Base-by-base conservation (phyloP, 495 filamentous ascomycete genomes). In the Tuber umbilicatum region DNA sequence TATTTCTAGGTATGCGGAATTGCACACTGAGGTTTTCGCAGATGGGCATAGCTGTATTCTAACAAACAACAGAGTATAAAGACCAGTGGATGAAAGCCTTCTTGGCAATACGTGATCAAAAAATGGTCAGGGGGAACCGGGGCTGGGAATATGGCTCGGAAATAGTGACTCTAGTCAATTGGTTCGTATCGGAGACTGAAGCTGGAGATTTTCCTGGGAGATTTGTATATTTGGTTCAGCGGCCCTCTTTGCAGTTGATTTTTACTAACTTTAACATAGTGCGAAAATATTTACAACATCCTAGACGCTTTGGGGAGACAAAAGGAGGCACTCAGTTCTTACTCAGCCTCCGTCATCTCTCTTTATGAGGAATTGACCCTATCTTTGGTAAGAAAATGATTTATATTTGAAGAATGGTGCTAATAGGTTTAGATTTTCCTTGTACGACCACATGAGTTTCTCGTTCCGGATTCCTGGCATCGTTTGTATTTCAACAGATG, bases 331-430 rank as follows among this genome's bases (percentile, higher is more conserved):
- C 40, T 55, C 35, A 17, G n/a, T 1, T 47, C 40, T 73, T 75
- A 75, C 37, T 75, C 70, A 1, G 5, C 60, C 16, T 73, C 70
- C 7, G 42, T 75, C 27, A 31, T 75, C 5, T 45, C 41, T 10
- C 55, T 75, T 35, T 75, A 75, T 14, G 74, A 73, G 40, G 74
- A 75, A 35, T 38, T 75, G 5, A 9, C 60, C 35, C 41, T 67
- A 35, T 6, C 69, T 16, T 67, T 75, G 55, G 74, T 75, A 69
- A 39, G 55, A 9, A 7, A n/a, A 6, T 23, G 23, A 7, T 60
- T 31, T 27, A 27, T 16, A 31, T 60, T 14, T 5, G 2, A 14
- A 12, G 27, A 4, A 16, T 37, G 21, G 7, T 42, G 31, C 2
- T 67, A 23, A 23, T 35, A 6, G 1, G 5, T 41, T 41, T 68